phyloP scores from a whole-genome alignment of 305 asterid species.

The Ajuga reptans region DNA sequence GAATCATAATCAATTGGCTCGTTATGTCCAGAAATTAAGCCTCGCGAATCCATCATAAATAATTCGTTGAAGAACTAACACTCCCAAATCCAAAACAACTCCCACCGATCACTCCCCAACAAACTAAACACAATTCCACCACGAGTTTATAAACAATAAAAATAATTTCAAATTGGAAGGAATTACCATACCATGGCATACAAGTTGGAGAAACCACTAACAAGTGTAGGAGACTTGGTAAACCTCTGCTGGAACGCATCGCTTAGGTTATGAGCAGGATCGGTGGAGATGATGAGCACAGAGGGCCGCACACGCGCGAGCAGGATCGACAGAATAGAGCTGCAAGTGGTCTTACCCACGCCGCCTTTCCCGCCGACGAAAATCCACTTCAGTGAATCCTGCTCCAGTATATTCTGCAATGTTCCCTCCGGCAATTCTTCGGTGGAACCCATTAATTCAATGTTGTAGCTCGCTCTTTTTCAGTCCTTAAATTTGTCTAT shows the following conservation, averaged over 20 bases:
- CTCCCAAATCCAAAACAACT: neutral
- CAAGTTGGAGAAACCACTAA: constrained; percentile 82
- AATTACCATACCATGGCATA: constrained; percentile 68
- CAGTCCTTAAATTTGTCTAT: neutral
- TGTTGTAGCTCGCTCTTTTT: neutral
- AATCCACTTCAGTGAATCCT: constrained; percentile 59
- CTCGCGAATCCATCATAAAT: neutral
- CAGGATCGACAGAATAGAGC: constrained; percentile 48
- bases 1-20: neutral
- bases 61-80: neutral
- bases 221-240: constrained; percentile 79
- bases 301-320: constrained; percentile 52
- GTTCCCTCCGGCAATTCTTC: constrained; percentile 51
- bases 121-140: neutral
- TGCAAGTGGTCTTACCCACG: constrained; percentile 71
- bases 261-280: constrained; percentile 93
- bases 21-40: neutral
- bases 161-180: neutral
- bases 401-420: constrained; percentile 49
- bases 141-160: neutral
- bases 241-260: constrained; percentile 90
- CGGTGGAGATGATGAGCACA: constrained; percentile 86
- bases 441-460: constrained; percentile 32
- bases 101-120: neutral
- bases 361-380: constrained; percentile 89